These are phyloP conservation scores for Eutrema heterophyllum DNA, from an alignment of 345 rosid genomes.

Conservation along the genomic window DNA sequence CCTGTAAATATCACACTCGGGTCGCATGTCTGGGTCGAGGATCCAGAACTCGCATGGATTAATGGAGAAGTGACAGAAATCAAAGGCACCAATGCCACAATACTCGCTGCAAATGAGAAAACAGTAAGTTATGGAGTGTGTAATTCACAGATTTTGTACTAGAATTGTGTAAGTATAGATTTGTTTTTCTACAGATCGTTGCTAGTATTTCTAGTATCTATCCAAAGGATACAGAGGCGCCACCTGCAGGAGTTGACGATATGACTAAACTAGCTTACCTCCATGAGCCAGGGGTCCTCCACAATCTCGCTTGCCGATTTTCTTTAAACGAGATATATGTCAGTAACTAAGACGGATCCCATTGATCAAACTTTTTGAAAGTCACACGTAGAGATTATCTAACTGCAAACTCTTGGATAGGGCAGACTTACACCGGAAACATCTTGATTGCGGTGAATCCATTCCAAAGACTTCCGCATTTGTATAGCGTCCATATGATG, in stretches of 20 bases:
- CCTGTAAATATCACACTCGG: slow-evolving; percentile 53
- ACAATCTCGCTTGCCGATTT: slow-evolving; percentile 55
- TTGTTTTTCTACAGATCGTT: slow-evolving; percentile 36
- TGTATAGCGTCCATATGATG: slow-evolving; percentile 58
- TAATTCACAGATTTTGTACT: not conserved
- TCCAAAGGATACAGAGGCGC: slow-evolving; percentile 59
- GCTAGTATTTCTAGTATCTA: slow-evolving; percentile 43
- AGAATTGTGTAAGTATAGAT: not conserved
- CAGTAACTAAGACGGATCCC: slow-evolving; percentile 22
- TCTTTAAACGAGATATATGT: slow-evolving; percentile 55
- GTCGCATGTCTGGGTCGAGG: slow-evolving; percentile 60
- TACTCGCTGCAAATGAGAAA: slow-evolving; percentile 36
- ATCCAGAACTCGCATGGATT: slow-evolving; percentile 55
- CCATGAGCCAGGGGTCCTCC: slow-evolving; percentile 62
- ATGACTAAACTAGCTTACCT: slow-evolving; percentile 67
- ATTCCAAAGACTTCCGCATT: slow-evolving; percentile 56
- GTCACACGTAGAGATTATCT: slow-evolving; percentile 1
- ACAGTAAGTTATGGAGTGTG: slow-evolving; percentile 34
- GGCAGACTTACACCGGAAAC: slow-evolving; percentile 64
- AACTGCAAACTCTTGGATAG: slow-evolving; percentile 25
- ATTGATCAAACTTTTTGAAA: not conserved
- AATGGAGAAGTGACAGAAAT: slow-evolving; percentile 52
- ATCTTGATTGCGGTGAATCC: slow-evolving; percentile 64
- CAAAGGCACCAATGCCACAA: slow-evolving; percentile 41
- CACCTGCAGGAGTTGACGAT: slow-evolving; percentile 61